Conservation (phyloP, 768 basidiomycete genomes). For the Cystobasidiopsis lactophilus region DNA sequence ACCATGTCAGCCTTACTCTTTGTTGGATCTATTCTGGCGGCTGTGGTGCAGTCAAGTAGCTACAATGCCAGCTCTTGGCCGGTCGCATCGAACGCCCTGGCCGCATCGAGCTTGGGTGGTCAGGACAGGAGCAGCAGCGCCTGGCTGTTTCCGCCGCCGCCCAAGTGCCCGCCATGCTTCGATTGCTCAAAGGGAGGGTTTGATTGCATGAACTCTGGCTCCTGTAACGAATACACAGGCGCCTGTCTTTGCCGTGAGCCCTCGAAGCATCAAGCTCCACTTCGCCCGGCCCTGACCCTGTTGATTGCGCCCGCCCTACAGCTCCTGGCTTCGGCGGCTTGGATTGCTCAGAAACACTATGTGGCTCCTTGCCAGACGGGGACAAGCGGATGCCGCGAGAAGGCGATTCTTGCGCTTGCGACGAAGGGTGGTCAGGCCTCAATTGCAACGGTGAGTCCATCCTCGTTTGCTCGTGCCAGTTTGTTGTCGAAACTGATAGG, state of each 20-base stretch:
- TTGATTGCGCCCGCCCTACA: no score
- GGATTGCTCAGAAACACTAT: slow-evolving; percentile 80
- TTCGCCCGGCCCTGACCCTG: no score
- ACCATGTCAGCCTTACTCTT: no score
- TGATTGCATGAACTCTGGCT: not conserved
- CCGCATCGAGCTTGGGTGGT: no score
- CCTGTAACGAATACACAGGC: no score
- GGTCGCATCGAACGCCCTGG: no score
- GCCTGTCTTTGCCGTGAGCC: no score
- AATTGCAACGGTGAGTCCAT: slow-evolving; percentile 72
- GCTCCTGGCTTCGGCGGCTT: slow-evolving; percentile 96
- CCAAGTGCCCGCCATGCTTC: not conserved
- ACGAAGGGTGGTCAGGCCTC: slow-evolving; percentile 83
- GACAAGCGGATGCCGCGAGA: slow-evolving; percentile 57
- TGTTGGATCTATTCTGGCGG: no score
- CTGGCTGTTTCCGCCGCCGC: not conserved
- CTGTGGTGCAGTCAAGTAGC: no score
- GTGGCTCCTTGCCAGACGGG: slow-evolving; percentile 81
- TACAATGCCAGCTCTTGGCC: no score
- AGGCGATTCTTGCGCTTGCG: slow-evolving; percentile 60
- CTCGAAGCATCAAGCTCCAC: no score
- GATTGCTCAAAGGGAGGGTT: not conserved
- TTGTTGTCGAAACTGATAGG: not conserved
- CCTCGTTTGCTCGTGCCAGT: not conserved
- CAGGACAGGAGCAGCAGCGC: not conserved